Percentiles rank a stretch among this genome's conserved stretches.
Conservation (phyloP, 2,329 filamentous ascomycete species). For the Scedosporium minutisporum region DNA sequence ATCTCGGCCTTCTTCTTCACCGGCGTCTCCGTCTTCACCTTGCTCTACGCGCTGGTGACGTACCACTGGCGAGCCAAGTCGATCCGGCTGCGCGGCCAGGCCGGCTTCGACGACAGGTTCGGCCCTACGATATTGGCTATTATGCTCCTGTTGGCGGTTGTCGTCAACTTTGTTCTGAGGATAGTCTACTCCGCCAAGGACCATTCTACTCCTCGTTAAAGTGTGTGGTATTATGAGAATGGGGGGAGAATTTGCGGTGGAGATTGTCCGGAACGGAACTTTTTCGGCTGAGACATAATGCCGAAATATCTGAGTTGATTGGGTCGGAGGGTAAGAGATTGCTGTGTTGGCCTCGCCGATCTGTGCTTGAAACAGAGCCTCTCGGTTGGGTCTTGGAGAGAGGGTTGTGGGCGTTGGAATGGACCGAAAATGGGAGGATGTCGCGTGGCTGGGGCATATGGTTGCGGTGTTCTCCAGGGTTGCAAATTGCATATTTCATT, state of each 20-base stretch:
- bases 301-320: too few relatives aligned
- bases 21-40: constrained; percentile 83
- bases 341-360: too few relatives aligned
- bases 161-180: constrained; percentile 89
- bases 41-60: constrained; percentile 89
- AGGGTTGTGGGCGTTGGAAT: too few relatives aligned
- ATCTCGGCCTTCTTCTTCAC: constrained; percentile 94
- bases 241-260: background rate
- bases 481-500: background rate
- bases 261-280: background rate
- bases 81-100: constrained; percentile 82
- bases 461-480: background rate
- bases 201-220: constrained; percentile 10
- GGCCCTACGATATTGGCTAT: constrained; percentile 86
- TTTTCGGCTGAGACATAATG: too few relatives aligned
- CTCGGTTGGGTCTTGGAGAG: too few relatives aligned
- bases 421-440: too few relatives aligned
- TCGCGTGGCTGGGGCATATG: background rate
- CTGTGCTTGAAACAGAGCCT: too few relatives aligned
- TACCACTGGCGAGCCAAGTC: constrained; percentile 97
- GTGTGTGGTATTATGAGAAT: background rate
- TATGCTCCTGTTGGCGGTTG: constrained; percentile 76
- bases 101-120: constrained; percentile 92
- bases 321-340: too few relatives aligned
- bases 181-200: constrained; percentile 43